These are phyloP conservation scores for Xylariales sp. DNA, from an alignment of 2,329 filamentous ascomycete species.

Conservation along the genomic window DNA sequence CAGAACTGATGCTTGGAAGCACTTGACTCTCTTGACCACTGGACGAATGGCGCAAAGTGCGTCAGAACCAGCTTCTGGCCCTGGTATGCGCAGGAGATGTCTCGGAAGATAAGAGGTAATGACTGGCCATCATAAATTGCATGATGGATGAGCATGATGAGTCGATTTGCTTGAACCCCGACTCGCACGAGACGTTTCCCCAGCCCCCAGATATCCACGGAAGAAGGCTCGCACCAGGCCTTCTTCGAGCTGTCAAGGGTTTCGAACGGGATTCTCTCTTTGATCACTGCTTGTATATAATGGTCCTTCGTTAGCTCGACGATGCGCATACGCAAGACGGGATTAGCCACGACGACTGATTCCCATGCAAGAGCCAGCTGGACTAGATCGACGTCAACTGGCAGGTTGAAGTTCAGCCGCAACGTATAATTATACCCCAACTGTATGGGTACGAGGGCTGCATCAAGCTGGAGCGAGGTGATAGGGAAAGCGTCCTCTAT, in stretches of 20 bases:
- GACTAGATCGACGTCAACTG: not conserved
- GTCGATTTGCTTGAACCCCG: not conserved
- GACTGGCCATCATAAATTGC: not conserved
- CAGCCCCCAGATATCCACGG: not conserved
- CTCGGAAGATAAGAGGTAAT: not conserved
- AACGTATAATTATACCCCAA: not conserved
- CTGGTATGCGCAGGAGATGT: not conserved
- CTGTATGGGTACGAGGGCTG: not conserved
- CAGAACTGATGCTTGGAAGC: not conserved
- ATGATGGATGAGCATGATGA: not conserved
- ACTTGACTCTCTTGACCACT: not conserved
- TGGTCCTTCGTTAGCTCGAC: not conserved
- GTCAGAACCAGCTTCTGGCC: not conserved
- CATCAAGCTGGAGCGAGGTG: slow-evolving; percentile 1
- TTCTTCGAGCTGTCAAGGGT: not conserved
- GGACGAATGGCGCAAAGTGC: slow-evolving; percentile 1
- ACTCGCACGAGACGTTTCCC: not conserved
- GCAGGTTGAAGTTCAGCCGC: not conserved
- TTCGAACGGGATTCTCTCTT: not conserved
- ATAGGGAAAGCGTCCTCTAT: not conserved
- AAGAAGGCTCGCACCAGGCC: not conserved
- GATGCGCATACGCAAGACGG: slow-evolving; percentile 1
- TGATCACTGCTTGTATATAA: not conserved
- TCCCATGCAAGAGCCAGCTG: not conserved
- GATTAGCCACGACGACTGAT: not conserved